phyloP scores from a whole-genome alignment of 2,329 filamentous ascomycete species.

The Epichloe elymi region DNA sequence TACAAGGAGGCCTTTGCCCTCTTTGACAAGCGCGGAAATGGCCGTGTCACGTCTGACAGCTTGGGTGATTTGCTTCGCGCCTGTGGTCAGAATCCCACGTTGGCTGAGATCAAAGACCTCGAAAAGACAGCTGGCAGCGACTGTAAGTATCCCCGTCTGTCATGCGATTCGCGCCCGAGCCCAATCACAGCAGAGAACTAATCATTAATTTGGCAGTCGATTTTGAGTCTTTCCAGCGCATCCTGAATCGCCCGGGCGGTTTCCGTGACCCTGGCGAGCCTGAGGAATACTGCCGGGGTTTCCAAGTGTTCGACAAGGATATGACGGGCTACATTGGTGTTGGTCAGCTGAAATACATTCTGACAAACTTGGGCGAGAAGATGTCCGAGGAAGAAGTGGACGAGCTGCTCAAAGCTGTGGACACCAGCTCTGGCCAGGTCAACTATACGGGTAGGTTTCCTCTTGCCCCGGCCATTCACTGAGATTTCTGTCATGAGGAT shows the following conservation, averaged over 20 bases:
- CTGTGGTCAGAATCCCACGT: constrained; percentile 94
- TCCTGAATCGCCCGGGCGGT: constrained; percentile 92
- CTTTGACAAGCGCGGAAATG: constrained; percentile 98
- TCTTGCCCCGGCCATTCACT: not conserved
- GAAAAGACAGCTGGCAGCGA: constrained; percentile 83
- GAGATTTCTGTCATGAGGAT: not conserved
- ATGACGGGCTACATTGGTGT: constrained; percentile 97
- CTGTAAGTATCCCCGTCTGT: constrained; percentile 48
- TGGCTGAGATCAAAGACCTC: constrained; percentile 82
- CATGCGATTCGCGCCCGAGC: not conserved
- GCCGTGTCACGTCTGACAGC: constrained; percentile 73
- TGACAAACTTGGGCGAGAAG: constrained; percentile 97
- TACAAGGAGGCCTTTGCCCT: constrained; percentile 99
- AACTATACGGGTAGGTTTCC: constrained; percentile 71
- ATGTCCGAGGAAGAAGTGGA: constrained; percentile 99
- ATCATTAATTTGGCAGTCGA: constrained; percentile 52
- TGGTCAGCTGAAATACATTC: constrained; percentile 92
- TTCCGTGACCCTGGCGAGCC: constrained; percentile 98
- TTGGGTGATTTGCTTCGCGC: constrained; percentile 90
- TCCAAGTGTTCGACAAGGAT: constrained; percentile 99
- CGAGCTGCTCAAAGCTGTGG: constrained; percentile 95
- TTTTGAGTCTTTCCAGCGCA: constrained; percentile 92
- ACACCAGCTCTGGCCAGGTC: constrained; percentile 90
- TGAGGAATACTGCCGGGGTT: constrained; percentile 95
- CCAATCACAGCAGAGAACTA: not conserved